phyloP scores from a whole-genome alignment of 352 stramenopile genomes.

The Globisporangium megalacanthum region DNA sequence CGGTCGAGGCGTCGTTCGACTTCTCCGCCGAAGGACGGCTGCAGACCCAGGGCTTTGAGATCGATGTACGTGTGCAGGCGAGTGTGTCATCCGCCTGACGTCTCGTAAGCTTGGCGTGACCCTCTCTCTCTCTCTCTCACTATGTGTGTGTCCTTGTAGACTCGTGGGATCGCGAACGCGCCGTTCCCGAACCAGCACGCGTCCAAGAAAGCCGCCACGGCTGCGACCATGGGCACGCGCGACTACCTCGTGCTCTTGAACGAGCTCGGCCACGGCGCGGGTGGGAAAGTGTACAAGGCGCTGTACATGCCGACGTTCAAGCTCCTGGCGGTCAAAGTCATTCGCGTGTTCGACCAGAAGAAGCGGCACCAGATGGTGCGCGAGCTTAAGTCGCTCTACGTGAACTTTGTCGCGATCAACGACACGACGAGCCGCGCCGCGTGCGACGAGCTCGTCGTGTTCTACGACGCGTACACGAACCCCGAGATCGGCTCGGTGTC shows the following conservation, averaged over 20 bases:
- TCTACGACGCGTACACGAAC: conserved; percentile 93
- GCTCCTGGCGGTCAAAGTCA: conserved; percentile 85
- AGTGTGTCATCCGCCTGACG: neutral
- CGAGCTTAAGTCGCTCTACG: conserved; percentile 81
- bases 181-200: conserved; percentile 42
- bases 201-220: conserved; percentile 6
- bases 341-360: conserved; percentile 85
- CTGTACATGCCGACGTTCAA: conserved; percentile 87
- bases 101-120: no score
- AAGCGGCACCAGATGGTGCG: conserved; percentile 87
- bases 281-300: conserved; percentile 87
- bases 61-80: conserved; percentile 40
- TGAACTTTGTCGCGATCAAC: conserved; percentile 70
- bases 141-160: conserved; percentile 25
- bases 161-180: conserved; percentile 61
- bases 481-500: conserved; percentile 79
- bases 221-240: conserved; percentile 30
- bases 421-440: conserved; percentile 35
- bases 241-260: conserved; percentile 66
- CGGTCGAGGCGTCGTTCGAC: conserved; percentile 68
- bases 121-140: neutral
- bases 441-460: conserved; percentile 81
- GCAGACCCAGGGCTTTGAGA: conserved; percentile 83
- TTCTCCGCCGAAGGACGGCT: conserved; percentile 70
- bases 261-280: conserved; percentile 76